Percentiles rank a stretch among this genome's conserved stretches.
phyloP scores from a whole-genome alignment of 148 eudicot genomes.

The Rhododendron vialii region DNA sequence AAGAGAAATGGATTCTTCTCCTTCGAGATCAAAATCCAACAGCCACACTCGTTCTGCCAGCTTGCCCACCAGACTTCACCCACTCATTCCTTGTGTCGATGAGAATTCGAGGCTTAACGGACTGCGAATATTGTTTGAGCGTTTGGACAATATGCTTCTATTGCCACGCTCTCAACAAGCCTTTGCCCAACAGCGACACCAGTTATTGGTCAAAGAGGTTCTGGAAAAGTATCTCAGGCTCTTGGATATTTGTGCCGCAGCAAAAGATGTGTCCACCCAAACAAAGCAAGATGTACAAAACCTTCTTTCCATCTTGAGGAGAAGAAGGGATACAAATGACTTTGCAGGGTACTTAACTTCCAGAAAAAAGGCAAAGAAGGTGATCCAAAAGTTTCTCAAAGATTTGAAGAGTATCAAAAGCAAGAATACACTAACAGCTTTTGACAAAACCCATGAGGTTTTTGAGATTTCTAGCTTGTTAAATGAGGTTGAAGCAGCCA shows the following conservation, averaged over 20 bases:
- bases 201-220: conserved; percentile 6
- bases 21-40: neutral
- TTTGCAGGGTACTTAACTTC: conserved; percentile 7
- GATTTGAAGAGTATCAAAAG: neutral
- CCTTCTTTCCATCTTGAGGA: neutral
- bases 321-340: conserved; percentile 10
- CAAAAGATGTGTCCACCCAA: conserved; percentile 32
- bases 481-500: conserved; percentile 18
- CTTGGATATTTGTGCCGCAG: conserved; percentile 40
- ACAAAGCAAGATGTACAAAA: conserved; percentile 15
- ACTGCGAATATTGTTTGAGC: neutral
- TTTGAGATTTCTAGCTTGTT: neutral
- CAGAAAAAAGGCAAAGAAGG: conserved; percentile 19
- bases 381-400: neutral
- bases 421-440: neutral
- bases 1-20: neutral
- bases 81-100: conserved; percentile 9
- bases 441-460: neutral
- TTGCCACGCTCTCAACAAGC: conserved; percentile 15
- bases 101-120: neutral
- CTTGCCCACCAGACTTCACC: conserved; percentile 19
- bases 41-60: conserved; percentile 20
- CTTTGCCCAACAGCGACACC: neutral
- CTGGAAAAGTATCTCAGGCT: conserved; percentile 39
- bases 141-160: conserved; percentile 6